phyloP scores from a whole-genome alignment of 1,139 yeast species.

The Diutina catenulata region DNA sequence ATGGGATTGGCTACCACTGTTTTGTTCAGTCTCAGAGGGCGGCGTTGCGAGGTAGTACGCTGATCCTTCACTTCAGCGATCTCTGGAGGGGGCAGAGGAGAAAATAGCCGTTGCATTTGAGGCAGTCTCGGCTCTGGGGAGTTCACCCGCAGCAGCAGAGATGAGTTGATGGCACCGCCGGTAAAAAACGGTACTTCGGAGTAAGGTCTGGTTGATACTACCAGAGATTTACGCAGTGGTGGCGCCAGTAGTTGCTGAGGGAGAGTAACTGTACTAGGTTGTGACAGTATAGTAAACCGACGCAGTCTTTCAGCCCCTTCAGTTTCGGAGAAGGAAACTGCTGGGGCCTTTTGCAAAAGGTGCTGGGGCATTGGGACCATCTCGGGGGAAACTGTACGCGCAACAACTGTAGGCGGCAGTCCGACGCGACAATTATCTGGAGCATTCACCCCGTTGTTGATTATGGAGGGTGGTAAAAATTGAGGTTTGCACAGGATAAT shows the following conservation, averaged over 20 bases:
- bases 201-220: constrained; percentile 8
- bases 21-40: constrained; percentile 12
- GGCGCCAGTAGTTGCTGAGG: background rate
- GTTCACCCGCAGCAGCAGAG: constrained; percentile 6
- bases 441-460: background rate
- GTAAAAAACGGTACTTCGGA: constrained; percentile 9
- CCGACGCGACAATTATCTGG: background rate
- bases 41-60: constrained; percentile 3
- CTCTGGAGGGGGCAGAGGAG: constrained; percentile 7
- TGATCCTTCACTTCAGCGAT: constrained; percentile 6
- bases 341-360: constrained; percentile 8
- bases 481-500: constrained; percentile 3
- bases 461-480: constrained; percentile 3
- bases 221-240: background rate
- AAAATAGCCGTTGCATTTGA: background rate
- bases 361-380: constrained; percentile 5
- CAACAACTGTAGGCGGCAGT: background rate
- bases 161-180: constrained; percentile 6
- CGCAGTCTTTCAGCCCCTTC: constrained; percentile 29
- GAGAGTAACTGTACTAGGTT: constrained; percentile 20
- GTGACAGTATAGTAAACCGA: constrained; percentile 35
- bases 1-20: constrained; percentile 39
- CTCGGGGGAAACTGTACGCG: background rate
- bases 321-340: constrained; percentile 30
- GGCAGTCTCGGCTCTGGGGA: background rate